A percentile compares a stretch with the other conserved stretches of the same genome.
Conservation (phyloP, 495 filamentous ascomycete genomes). For the Darksidea phi region DNA sequence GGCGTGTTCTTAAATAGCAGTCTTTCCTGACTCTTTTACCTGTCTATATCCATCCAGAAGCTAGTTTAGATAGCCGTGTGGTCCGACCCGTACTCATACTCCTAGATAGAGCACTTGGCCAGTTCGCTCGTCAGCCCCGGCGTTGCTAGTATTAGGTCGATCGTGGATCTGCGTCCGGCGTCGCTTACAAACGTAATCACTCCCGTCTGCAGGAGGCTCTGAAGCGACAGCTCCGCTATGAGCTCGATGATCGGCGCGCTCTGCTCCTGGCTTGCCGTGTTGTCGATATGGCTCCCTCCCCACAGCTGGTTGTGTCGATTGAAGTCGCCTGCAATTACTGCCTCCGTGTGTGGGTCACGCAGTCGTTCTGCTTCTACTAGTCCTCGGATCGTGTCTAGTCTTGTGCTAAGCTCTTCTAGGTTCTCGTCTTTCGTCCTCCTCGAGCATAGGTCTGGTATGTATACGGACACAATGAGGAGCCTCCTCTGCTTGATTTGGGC, state of each 20-base stretch:
- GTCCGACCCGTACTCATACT: slow-evolving; percentile 43
- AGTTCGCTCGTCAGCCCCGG: slow-evolving; percentile 27
- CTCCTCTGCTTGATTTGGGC: slow-evolving; percentile 8
- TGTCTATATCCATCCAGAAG: no score
- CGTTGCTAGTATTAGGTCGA: slow-evolving; percentile 39
- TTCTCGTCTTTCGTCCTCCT: slow-evolving; percentile 23
- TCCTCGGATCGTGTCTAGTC: slow-evolving; percentile 15
- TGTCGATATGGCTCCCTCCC: slow-evolving; percentile 44
- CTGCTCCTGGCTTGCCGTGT: slow-evolving; percentile 37
- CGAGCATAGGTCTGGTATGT: no score
- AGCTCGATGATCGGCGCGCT: slow-evolving; percentile 44
- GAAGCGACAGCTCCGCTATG: slow-evolving; percentile 40
- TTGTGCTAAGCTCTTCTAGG: slow-evolving; percentile 16
- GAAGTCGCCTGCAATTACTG: slow-evolving; percentile 42
- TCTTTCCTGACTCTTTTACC: no score
- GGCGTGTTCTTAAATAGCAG: no score
- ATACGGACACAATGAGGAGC: slow-evolving; percentile 6
- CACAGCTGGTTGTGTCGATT: slow-evolving; percentile 45
- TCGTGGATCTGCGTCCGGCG: slow-evolving; percentile 32
- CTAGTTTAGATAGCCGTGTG: slow-evolving; percentile 29
- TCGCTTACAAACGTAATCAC: slow-evolving; percentile 42
- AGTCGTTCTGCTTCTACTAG: slow-evolving; percentile 8
- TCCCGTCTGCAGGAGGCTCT: slow-evolving; percentile 36
- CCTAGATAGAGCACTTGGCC: slow-evolving; percentile 38
- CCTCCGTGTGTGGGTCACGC: slow-evolving; percentile 27